A percentile compares a stretch with the other conserved stretches of the same genome.
Evolutionary conservation across 805 yeast species (phyloP).

Genomic region (Grigorovia yakushimaensis): DNA sequence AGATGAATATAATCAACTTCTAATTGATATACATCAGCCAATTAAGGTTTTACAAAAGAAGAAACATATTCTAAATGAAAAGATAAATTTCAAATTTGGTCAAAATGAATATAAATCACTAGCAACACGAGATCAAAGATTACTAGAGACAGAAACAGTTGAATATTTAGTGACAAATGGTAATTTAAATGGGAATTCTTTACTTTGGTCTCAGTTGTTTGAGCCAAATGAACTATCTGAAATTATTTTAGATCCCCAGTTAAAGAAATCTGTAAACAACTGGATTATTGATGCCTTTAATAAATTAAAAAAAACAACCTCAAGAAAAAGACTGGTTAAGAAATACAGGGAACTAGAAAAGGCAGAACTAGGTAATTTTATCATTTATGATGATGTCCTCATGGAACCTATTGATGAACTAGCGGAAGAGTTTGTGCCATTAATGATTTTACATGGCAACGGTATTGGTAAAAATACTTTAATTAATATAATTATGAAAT

Average conservation of each 20-base stretch:
- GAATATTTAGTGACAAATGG: background rate
- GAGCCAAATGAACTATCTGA: constrained; percentile 26
- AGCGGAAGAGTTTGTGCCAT: constrained; percentile 41
- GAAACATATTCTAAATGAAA: background rate
- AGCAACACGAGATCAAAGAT: background rate
- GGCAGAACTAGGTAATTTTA: constrained; percentile 28
- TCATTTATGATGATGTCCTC: constrained; percentile 24
- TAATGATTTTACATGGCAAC: constrained; percentile 56
- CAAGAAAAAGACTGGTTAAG: constrained; percentile 27
- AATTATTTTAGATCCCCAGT: constrained; percentile 20
- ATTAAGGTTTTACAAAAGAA: background rate
- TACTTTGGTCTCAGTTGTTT: constrained; percentile 24
- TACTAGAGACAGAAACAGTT: background rate
- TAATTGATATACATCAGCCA: background rate
- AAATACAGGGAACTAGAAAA: constrained; percentile 12
- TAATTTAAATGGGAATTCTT: background rate
- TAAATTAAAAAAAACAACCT: constrained; percentile 27
- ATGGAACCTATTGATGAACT: constrained; percentile 4
- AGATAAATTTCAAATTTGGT: constrained; percentile 2
- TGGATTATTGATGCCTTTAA: constrained; percentile 30
- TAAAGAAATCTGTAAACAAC: constrained; percentile 13
- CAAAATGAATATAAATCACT: constrained; percentile 12
- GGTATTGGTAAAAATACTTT: constrained; percentile 77
- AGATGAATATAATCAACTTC: background rate
- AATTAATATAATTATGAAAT: constrained; percentile 55